Evolutionary conservation across 345 rosid genomes (phyloP).

Genomic region (Salix dunnii): DNA sequence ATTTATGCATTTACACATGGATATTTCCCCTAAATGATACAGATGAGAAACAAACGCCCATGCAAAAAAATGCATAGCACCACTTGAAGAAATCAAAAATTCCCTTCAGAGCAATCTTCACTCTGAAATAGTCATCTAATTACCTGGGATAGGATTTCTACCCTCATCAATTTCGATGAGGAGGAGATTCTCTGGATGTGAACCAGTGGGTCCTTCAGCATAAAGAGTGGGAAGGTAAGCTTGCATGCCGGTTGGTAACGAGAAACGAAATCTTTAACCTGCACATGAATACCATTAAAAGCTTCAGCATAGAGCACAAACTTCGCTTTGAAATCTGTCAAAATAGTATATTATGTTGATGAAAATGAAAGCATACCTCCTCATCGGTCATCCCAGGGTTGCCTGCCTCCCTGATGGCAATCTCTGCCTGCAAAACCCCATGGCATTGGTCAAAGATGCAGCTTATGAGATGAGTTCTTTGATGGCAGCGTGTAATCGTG

Average conservation of each 20-base stretch:
- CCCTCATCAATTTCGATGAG: constrained; percentile 73
- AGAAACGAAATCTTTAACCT: constrained; percentile 94
- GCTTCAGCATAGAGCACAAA: not conserved
- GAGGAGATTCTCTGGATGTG: constrained; percentile 58
- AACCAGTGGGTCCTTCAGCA: constrained; percentile 84
- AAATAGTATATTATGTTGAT: not conserved
- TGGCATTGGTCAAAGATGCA: not conserved
- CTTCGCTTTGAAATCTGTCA: not conserved
- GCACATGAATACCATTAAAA: constrained; percentile 9
- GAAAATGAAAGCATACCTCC: constrained; percentile 49
- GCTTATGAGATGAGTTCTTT: not conserved
- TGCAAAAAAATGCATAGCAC: not conserved
- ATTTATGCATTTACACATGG: not conserved
- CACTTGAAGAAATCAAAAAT: constrained; percentile 17
- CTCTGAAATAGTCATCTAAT: constrained; percentile 8
- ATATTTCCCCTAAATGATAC: not conserved
- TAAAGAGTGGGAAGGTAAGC: constrained; percentile 87
- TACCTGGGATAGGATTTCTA: constrained; percentile 67
- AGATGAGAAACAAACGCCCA: not conserved
- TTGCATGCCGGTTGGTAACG: constrained; percentile 85
- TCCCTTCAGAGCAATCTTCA: not conserved
- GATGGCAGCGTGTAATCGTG: not conserved
- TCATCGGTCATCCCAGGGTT: constrained; percentile 85
- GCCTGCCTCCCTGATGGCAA: constrained; percentile 89
- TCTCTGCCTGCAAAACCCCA: constrained; percentile 65